Conservation (phyloP, 257 asterid genomes). For the Solanum clarkiae region DNA sequence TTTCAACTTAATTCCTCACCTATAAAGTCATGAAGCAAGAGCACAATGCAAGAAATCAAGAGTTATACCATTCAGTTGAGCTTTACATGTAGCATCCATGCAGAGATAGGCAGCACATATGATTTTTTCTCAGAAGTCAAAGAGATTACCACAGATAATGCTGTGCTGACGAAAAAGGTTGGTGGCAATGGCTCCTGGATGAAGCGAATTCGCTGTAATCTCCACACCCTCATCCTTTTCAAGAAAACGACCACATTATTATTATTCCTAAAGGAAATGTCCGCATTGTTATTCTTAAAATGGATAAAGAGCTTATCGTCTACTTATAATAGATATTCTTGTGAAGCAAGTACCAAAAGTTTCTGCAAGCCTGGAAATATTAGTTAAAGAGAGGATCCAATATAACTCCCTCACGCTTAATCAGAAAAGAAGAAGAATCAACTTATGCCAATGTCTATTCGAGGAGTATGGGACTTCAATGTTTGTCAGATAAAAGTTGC, state of each 20-base stretch:
- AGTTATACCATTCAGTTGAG: neutral
- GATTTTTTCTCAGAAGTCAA: neutral
- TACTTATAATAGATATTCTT: neutral
- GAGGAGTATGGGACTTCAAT: too few relatives aligned
- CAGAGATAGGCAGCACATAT: neutral
- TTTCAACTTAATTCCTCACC: neutral
- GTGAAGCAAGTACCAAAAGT: neutral
- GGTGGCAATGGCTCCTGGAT: conserved; percentile 68
- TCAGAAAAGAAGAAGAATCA: neutral
- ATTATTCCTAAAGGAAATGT: neutral
- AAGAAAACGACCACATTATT: neutral
- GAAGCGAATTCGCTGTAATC: conserved; percentile 68
- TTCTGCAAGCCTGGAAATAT: neutral
- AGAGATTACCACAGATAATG: conserved; percentile 32
- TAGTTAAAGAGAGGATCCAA: neutral
- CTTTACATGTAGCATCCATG: neutral
- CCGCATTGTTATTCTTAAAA: neutral
- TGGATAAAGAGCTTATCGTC: neutral
- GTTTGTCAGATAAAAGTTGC: neutral
- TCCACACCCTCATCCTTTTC: conserved; percentile 60
- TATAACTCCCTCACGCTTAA: neutral
- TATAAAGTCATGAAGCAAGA: neutral
- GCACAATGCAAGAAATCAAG: neutral
- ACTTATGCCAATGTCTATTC: neutral
- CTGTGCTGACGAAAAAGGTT: conserved; percentile 61